phyloP scores from a whole-genome alignment of 768 basidiomycete genomes.

The Leccinum arenicola region DNA sequence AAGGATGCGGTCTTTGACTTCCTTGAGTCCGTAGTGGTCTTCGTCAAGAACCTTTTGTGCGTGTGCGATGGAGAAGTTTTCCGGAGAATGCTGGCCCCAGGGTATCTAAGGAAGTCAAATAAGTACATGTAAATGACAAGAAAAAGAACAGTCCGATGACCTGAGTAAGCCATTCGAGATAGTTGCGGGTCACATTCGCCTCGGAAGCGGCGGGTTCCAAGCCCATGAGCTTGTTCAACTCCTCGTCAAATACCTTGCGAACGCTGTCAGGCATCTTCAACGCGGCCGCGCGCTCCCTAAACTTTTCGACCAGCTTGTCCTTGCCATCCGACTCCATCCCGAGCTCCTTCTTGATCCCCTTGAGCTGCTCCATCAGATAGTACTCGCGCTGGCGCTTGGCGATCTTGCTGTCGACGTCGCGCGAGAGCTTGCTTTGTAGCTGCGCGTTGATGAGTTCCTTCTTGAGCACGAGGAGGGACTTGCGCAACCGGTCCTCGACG shows the following conservation, averaged over 20 bases:
- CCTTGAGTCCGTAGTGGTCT: constrained; percentile 90
- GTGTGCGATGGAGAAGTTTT: constrained; percentile 86
- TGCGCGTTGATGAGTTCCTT: constrained; percentile 98
- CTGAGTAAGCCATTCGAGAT: constrained; percentile 90
- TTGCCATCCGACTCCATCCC: constrained; percentile 96
- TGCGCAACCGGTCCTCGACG: constrained; percentile 86
- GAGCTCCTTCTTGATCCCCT: constrained; percentile 93
- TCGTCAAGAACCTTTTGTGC: constrained; percentile 86
- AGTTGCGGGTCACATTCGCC: constrained; percentile 92
- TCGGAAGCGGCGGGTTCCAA: constrained; percentile 91
- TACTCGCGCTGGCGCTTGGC: constrained; percentile 93
- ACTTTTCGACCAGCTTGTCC: constrained; percentile 91
- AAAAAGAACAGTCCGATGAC: constrained; percentile 32
- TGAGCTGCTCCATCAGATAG: constrained; percentile 95
- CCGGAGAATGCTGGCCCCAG: constrained; percentile 92
- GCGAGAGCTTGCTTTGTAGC: constrained; percentile 85
- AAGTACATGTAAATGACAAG: neutral
- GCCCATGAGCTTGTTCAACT: constrained; percentile 83
- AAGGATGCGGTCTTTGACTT: constrained; percentile 90
- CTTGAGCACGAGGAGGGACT: constrained; percentile 89
- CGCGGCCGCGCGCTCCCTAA: constrained; percentile 76
- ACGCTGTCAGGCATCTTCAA: constrained; percentile 90
- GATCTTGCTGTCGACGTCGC: constrained; percentile 93
- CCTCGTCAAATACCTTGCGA: constrained; percentile 94
- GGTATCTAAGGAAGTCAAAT: constrained; percentile 60